Base-by-base conservation (phyloP, 179 eudicot genomes). In the Camellia oleifera region DNA sequence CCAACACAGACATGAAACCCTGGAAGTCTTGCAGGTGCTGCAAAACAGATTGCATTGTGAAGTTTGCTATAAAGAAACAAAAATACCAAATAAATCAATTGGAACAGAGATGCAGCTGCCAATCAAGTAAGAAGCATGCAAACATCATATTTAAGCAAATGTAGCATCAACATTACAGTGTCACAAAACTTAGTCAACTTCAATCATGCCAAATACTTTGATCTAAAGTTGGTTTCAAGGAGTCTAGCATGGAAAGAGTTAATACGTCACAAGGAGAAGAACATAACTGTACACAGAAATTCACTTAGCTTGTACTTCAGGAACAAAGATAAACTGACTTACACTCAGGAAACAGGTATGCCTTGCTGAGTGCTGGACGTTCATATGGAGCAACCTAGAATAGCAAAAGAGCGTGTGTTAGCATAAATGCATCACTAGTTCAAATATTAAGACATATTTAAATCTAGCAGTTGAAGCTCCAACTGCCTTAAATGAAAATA, bases 351-450 rank as follows among this genome's bases (percentile, higher is more conserved):
- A 94, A 96, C 76, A 96, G 90, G 82, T 96, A 96, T 12, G 91
- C 99, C 86, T 96, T 96, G 90, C 99, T 96, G 74, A 96, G 97
- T 66, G 99, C 98, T 72, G 99, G 99, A n/a, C 99, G 97, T 87
- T 96, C 99, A 86, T 96, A 96, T 75, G 99, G 98, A 86, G 99
- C 99, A 77, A 96, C 99, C 99, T 96, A 86, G 17, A 86, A 83
- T 10, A 6, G 53, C 62, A 70, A 67, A 75, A 8, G 20, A 48
- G 65, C 15, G 40, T 0, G 10, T 17, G 79, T 61, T 17, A 82
- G 77, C 70, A 76, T 20, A 14, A 23, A 68, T n/a, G 48, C 64
- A 81, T 81, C 46, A 87, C 73, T 46, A 63, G 57, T 80, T 50
- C 23, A 50, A 48, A 32, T 32, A 32, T 32, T 32, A 32, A 32